phyloP scores from a whole-genome alignment of 1,139 yeast species.

The Candida tunisiensis region DNA sequence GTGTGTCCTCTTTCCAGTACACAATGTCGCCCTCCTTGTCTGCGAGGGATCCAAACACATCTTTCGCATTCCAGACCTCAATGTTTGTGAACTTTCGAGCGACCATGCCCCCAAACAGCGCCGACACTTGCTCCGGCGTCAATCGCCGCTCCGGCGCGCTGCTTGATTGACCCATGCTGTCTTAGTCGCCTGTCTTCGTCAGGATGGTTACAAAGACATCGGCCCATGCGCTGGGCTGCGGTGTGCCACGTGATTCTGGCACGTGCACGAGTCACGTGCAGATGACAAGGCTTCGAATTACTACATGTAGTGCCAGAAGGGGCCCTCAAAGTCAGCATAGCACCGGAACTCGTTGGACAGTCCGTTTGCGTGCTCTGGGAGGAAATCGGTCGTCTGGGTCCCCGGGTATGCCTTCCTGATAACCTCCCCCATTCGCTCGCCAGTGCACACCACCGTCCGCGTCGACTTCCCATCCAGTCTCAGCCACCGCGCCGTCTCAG shows the following conservation, averaged over 20 bases:
- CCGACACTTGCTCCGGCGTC: constrained; percentile 16
- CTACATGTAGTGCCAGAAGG: constrained; percentile 26
- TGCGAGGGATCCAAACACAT: constrained; percentile 11
- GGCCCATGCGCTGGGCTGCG: too few species aligned
- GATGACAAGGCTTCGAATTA: too few species aligned
- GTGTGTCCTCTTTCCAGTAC: constrained; percentile 16
- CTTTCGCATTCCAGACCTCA: constrained; percentile 24
- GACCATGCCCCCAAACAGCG: constrained; percentile 20
- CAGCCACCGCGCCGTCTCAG: constrained; percentile 5
- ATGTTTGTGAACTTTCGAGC: constrained; percentile 22
- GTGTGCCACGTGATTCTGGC: too few species aligned
- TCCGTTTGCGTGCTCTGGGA: constrained; percentile 73
- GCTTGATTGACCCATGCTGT: constrained; percentile 5
- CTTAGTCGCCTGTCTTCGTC: too few species aligned
- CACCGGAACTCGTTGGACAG: constrained; percentile 79
- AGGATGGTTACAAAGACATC: too few species aligned
- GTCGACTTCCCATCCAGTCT: constrained; percentile 4
- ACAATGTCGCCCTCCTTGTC: constrained; percentile 13
- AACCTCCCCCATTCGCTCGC: constrained; percentile 65
- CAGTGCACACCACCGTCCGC: constrained; percentile 60
- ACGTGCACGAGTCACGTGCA: too few species aligned
- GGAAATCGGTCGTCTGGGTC: constrained; percentile 42
- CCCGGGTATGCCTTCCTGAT: constrained; percentile 49
- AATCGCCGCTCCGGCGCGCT: constrained; percentile 5
- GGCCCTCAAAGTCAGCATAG: constrained; percentile 58